Percentiles rank a stretch among this genome's conserved stretches.
These are phyloP conservation scores for Cudoniella acicularis DNA, from an alignment of 495 filamentous ascomycete genomes.

Conservation along the genomic window DNA sequence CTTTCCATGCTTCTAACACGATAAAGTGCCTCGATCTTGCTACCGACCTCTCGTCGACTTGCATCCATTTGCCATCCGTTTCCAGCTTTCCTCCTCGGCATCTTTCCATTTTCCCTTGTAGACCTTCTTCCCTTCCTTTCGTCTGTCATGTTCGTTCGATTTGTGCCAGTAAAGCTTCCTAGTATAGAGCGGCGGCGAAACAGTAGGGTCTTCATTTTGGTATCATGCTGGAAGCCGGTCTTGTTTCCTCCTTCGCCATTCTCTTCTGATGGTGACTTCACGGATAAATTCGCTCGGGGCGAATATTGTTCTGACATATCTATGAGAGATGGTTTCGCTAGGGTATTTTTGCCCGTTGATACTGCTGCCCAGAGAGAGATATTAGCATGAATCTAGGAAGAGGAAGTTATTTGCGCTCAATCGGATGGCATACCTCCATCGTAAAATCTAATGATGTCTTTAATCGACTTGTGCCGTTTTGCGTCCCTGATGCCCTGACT, in stretches of 20 bases:
- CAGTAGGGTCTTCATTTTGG: neutral
- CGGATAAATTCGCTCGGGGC: too few relatives aligned
- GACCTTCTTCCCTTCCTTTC: neutral
- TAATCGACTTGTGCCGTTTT: neutral
- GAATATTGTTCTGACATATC: too few relatives aligned
- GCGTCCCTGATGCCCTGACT: neutral
- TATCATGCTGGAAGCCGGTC: neutral
- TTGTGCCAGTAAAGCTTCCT: neutral
- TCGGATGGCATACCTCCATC: slow-evolving; percentile 11
- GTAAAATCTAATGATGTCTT: slow-evolving; percentile 16
- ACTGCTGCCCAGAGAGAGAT: neutral
- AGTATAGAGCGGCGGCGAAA: neutral
- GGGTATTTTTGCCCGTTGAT: neutral
- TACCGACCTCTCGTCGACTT: slow-evolving; percentile 1
- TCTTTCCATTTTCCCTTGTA: neutral
- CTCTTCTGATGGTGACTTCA: too few relatives aligned
- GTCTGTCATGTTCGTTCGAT: neutral
- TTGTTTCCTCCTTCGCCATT: too few relatives aligned
- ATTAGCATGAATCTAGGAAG: neutral
- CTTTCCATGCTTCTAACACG: slow-evolving; percentile 11
- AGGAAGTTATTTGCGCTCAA: neutral
- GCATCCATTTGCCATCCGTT: neutral
- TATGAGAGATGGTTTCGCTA: neutral
- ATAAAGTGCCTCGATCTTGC: slow-evolving; percentile 12
- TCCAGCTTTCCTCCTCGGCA: neutral